Base-by-base conservation (phyloP, 306 rosid genomes). In the Aeschynomene evenia region DNA sequence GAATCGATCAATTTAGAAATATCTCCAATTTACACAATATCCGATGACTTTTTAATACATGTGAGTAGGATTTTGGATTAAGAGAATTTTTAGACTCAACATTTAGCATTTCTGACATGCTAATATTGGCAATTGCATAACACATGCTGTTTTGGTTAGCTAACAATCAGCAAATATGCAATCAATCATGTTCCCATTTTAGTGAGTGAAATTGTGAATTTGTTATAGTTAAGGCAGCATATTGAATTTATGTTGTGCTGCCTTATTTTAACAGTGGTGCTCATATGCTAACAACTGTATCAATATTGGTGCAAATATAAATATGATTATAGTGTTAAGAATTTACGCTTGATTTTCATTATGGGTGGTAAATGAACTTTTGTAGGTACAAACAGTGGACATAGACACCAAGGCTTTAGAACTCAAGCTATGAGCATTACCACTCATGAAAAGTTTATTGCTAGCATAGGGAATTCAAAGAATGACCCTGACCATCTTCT, bases 401-500 rank as follows among this genome's bases (percentile, higher is more conserved):
- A 85, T 80, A 81, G 80, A 69, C 85, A 80, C 56, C 92, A 85
- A 14, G 81, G 85, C 52, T 78, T 74, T 70, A 66, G 80, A 79
- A 78, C 84, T 52, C 88, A 78, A 71, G 85, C 88, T 42, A 90
- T 90, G 98, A 82, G 80, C 78, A 69, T 79, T 55, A 57, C 81
- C 20, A 76, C 81, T 11, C 76, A 54, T 20, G 96, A 85, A 64
- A 82, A 76, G 51, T 65, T 81, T 19, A 59, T 73, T 48, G 76
- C 87, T 21, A 61, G 80, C 70, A 69, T 72, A 70, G 61, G 74
- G 31, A 78, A 57, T 76, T 74, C 24, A 4, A 76, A 79, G 68
- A 66, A 79, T 16, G 80, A 81, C 51, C 92, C 97, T 2, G 97
- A 90, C 75, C 97, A 94, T 82, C 97, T 94, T 70, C 97, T 94